Evolutionary conservation across 108 stramenopile species (phyloP), one percentile per base, ranked within the genome.

Genomic region (Cyclotella distinguenda): DNA sequence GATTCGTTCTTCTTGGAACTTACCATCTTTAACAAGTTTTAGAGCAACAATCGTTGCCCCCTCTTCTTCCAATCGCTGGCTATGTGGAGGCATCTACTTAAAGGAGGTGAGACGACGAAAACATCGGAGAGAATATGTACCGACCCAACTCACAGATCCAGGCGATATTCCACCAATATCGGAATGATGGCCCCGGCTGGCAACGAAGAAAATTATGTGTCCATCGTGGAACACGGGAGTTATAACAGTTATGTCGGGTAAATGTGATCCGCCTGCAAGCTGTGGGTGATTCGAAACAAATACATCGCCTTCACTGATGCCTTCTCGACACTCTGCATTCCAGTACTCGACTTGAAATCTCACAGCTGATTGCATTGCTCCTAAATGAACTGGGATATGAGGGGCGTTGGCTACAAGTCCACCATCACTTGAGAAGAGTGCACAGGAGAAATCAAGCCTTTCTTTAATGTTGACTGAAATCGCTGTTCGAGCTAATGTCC

Each of bases 401-500:
- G 99, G 99, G 0, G 99, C 99, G 77, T 99, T 98, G 11, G 99
- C 99, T 19, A 98, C 97, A 15, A 99, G 74, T 3, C 97, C 99
- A 15, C 97, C 97, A 39, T 95, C 82, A 38, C 82, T 78, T 8
- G 93, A 96, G 60, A 99, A 98, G 22, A 99, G 79, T 28, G 99
- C 99, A 59, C 99, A 99, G 13, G 86, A 88, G 72, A 99, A 99
- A 65, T 99, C 99, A 7, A 99, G 84, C 18, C 99, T 80, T 72
- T 99, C 99, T 81, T 99, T 99, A 83, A 99, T 98, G 68, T 99
- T 99, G 38, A 99, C 99, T 42, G 91, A 93, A 60, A 91, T 91
- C 1, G 96, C 88, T 4, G 93, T 98, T 30, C 99, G 82, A 58
- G 96, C 94, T 27, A 99, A 76, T 18, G 97, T 97, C 35, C 96